Conservation (phyloP, 768 basidiomycete species). For the Tulasnella sp. region DNA sequence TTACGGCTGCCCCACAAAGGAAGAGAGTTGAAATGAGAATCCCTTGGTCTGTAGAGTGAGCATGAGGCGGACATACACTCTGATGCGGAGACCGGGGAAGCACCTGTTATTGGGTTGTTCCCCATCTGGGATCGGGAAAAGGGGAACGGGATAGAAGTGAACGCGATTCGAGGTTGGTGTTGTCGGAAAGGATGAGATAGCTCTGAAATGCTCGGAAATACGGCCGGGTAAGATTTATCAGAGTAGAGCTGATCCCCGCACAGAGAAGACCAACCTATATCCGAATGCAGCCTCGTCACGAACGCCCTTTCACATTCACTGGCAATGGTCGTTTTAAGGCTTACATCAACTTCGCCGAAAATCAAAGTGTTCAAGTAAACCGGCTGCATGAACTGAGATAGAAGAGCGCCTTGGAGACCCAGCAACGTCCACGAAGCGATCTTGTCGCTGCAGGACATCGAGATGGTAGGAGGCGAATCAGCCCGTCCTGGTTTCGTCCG, state of each 20-base stretch:
- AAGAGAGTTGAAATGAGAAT: constrained; percentile 10
- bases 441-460: constrained; percentile 95
- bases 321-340: constrained; percentile 49
- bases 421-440: constrained; percentile 83
- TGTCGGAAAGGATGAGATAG: constrained; percentile 50
- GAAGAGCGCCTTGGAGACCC: constrained; percentile 84
- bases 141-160: constrained; percentile 63
- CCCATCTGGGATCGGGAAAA: constrained; percentile 54
- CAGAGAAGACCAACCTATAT: not conserved
- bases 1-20: constrained; percentile 57
- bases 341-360: constrained; percentile 67
- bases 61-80: constrained; percentile 56
- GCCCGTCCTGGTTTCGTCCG: constrained; percentile 95
- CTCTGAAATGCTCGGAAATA: no score
- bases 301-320: constrained; percentile 74
- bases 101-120: constrained; percentile 32
- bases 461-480: constrained; percentile 79
- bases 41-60: not conserved
- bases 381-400: constrained; percentile 54
- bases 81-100: constrained; percentile 58
- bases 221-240: constrained; percentile 27
- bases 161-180: constrained; percentile 56
- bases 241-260: not conserved
- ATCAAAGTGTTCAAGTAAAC: constrained; percentile 68
- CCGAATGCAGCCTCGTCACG: constrained; percentile 53